Base-by-base conservation (phyloP, 2,329 filamentous ascomycete species). In the Aspergillus sp. region DNA sequence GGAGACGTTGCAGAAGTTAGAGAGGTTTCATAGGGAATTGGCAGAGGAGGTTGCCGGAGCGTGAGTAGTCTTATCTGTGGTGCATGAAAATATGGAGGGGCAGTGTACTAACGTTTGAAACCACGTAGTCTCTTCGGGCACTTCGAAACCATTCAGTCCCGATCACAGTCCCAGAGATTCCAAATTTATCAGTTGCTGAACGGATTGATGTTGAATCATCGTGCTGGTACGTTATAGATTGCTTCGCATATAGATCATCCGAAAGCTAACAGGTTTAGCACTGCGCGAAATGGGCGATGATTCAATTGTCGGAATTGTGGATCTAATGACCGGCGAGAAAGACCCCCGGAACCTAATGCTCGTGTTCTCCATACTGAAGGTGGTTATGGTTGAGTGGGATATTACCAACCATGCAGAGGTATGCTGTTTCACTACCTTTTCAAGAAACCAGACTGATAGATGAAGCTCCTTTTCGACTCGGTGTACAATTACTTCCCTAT, bases 401-500 rank as follows among this genome's bases (percentile, higher is more conserved):
- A 77, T 85, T 48, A 72, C 74, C 3, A 72, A 73, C 35, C 73
- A 82, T 61, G 76, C 76, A 19, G 79, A 83, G 67, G 76, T 78
- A 66, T 44, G 52, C 32, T 36, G 29, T 9, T 4, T 9, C 8
- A 33, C 8, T 33, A 6, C 5, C 26, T 4, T 4, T 39, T 12
- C 26, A 5, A 29, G 8, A 6, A 32, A 32, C 6, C 5, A 7
- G 10, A 8, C 58, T 66, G 42, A 65, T 40, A 7, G n/a, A 2
- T 3, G 32, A 49, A 71, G 72, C 59, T 65, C 29, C 70, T 85
- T 40, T 85, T 85, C 58, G 82, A 86, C 53, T 75, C 81, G 3
- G 81, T 83, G 12, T 86, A 84, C 64, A 84, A 83, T 56, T 86
- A 86, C 62, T 86, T 85, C 58, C 82, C 82, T 0, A 85, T 86